Evolutionary conservation across 305 asterid genomes (phyloP), one percentile per base, ranked within the genome.

Genomic region (Vinca major): DNA sequence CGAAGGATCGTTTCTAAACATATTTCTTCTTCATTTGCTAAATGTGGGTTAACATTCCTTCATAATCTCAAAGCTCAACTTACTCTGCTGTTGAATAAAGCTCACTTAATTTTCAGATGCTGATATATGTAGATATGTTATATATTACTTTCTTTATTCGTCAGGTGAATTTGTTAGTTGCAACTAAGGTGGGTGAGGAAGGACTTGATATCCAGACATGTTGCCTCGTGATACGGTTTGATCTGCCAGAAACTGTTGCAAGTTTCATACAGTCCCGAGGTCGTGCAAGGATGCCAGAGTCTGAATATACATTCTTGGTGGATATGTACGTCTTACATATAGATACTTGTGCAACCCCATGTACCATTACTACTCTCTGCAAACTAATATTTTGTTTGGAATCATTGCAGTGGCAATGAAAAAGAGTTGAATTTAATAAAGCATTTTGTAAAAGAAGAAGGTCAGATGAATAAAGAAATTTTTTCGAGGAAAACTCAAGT

Each of bases 111-210:
- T 37, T 16, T 26, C 60, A 37, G 17, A 41, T 49, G 21, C 12
- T 45, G 55, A 39, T 41, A 14, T 43, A 12, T 63, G 12, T 41
- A 26, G 33, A 26, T 26, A 26, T 26, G 33, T 26, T 26, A 26
- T 26, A n/a, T 62, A 39, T 45, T 41, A 51, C 44, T 70, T 72
- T 40, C 53, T 75, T 66, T 66, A 68, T 79, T 67, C 81, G 78
- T 80, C 93, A 94, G 99, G 85, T 91, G 49, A 94, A 94, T 84
- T 90, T 94, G 57, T 79, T 94, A 72, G 86, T 94, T 79, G 99
- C 99, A 44, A 94, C 99, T 74, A 94, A 94, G 81, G 99, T 94
- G 71, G 99, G 96, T n/a, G 99, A 94, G 83, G 99, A 94, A 80
- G 99, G 99, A 68, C 97, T 94, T 74, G 98, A 94, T 81, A 94